phyloP scores from a whole-genome alignment of 495 filamentous ascomycete genomes.

The Hypoxylon intermedium region DNA sequence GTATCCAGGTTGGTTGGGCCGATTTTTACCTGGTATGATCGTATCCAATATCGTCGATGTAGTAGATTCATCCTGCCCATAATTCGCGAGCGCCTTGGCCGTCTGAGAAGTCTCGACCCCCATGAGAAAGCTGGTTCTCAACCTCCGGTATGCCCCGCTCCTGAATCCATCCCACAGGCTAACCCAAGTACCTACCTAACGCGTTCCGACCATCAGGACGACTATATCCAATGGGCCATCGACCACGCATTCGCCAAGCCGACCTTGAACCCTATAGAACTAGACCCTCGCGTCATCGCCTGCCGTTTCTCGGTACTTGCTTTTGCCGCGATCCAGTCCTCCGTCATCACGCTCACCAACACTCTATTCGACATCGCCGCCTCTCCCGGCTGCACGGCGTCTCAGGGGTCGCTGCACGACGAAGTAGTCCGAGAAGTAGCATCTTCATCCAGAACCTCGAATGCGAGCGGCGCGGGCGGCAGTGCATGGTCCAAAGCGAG shows the following conservation, averaged over 20 bases:
- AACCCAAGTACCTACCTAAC: background rate
- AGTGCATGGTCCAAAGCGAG: slow-evolving; percentile 45
- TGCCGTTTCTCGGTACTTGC: slow-evolving; percentile 49
- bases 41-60: slow-evolving; percentile 37
- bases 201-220: slow-evolving; percentile 28
- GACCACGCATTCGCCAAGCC: slow-evolving; percentile 39
- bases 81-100: slow-evolving; percentile 36
- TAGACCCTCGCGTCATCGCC: slow-evolving; percentile 38
- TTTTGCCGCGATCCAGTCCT: slow-evolving; percentile 58
- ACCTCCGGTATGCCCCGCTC: slow-evolving; percentile 20
- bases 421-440: slow-evolving; percentile 25
- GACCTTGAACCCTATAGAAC: slow-evolving; percentile 31
- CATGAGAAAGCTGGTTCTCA: slow-evolving; percentile 5
- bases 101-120: background rate
- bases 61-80: slow-evolving; percentile 43
- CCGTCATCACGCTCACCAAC: slow-evolving; percentile 53
- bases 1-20: slow-evolving; percentile 39
- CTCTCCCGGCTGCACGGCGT: slow-evolving; percentile 32
- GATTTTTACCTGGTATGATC: slow-evolving; percentile 44
- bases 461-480: background rate
- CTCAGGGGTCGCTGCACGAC: slow-evolving; percentile 36
- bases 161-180: background rate
- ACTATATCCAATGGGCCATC: slow-evolving; percentile 50
- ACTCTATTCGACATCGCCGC: slow-evolving; percentile 45
- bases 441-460: slow-evolving; percentile 11